phyloP scores from a whole-genome alignment of 176 grass and related monocot genomes.

The Phoenix roebelenii region DNA sequence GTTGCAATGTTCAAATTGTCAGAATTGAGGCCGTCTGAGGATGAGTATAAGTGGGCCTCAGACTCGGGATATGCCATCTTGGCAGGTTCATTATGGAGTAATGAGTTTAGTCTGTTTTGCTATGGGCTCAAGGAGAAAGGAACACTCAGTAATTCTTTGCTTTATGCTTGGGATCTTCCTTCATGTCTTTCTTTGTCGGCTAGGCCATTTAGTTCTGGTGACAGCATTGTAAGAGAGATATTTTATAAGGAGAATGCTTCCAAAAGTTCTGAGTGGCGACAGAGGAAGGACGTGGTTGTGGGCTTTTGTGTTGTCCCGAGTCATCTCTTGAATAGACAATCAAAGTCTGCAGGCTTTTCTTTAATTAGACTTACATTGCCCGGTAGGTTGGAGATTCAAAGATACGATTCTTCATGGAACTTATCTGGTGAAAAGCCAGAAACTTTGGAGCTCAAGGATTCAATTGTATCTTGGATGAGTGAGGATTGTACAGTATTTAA shows the following conservation, averaged over 20 bases:
- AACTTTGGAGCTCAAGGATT: slow-evolving; percentile 17
- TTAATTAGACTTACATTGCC: slow-evolving; percentile 49
- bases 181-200: slow-evolving; percentile 44
- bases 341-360: slow-evolving; percentile 42
- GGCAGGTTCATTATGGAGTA: slow-evolving; percentile 53
- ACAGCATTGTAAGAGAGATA: slow-evolving; percentile 36
- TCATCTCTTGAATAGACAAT: slow-evolving; percentile 21
- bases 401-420: slow-evolving; percentile 28
- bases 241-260: slow-evolving; percentile 26
- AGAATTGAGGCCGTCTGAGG: slow-evolving; percentile 43
- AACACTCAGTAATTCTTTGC: slow-evolving; percentile 18
- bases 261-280: slow-evolving; percentile 20
- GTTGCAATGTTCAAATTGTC: slow-evolving; percentile 58
- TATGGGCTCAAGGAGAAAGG: slow-evolving; percentile 47
- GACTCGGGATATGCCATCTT: slow-evolving; percentile 66
- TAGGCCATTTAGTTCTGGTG: slow-evolving; percentile 20
- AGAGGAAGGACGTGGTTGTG: slow-evolving; percentile 27
- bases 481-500: slow-evolving; percentile 7
- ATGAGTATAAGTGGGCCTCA: slow-evolving; percentile 36
- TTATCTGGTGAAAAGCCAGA: slow-evolving; percentile 20
- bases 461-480: slow-evolving; percentile 23
- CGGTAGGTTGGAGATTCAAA: slow-evolving; percentile 76
- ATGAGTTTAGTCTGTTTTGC: slow-evolving; percentile 51
- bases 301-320: slow-evolving; percentile 58
- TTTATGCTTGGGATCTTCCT: slow-evolving; percentile 62